A percentile compares a stretch with the other conserved stretches of the same genome.
These are phyloP conservation scores for Termitomyces sp. DNA, from an alignment of 768 basidiomycete genomes.

Conservation along the genomic window DNA sequence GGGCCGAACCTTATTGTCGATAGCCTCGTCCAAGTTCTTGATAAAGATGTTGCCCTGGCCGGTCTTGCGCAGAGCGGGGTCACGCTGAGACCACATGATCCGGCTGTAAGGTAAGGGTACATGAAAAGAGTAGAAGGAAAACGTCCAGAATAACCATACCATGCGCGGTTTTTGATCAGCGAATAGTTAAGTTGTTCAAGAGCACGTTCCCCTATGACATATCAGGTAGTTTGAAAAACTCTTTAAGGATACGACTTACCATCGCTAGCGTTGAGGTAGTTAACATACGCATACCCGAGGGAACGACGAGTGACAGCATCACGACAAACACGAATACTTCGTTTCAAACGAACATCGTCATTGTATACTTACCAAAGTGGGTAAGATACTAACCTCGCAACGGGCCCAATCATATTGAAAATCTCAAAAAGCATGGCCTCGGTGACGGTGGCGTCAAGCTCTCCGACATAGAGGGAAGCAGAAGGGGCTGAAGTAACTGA, in stretches of 20 bases:
- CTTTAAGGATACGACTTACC: conserved; percentile 42
- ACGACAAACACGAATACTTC: conserved; percentile 97
- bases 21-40: conserved; percentile 95
- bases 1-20: conserved; percentile 88
- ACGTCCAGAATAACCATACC: conserved; percentile 44
- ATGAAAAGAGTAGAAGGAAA: conserved; percentile 7
- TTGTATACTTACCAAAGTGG: neutral
- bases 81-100: conserved; percentile 99
- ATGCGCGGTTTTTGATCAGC: conserved; percentile 95
- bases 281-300: conserved; percentile 99
- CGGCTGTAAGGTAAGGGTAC: conserved; percentile 46
- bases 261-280: conserved; percentile 93
- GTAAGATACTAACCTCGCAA: conserved; percentile 68
- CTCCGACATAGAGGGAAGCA: conserved; percentile 97
- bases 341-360: neutral
- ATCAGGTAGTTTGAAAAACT: conserved; percentile 6
- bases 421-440: conserved; percentile 99
- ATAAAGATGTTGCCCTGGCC: conserved; percentile 99
- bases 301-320: conserved; percentile 99
- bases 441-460: conserved; percentile 95
- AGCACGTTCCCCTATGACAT: conserved; percentile 79
- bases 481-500: conserved; percentile 66
- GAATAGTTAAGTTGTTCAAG: conserved; percentile 99
- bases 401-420: conserved; percentile 99
- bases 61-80: conserved; percentile 98